Percentiles rank a stretch among this genome's conserved stretches.
phyloP scores from a whole-genome alignment of 345 rosid species.

The Sisymbrium irio region DNA sequence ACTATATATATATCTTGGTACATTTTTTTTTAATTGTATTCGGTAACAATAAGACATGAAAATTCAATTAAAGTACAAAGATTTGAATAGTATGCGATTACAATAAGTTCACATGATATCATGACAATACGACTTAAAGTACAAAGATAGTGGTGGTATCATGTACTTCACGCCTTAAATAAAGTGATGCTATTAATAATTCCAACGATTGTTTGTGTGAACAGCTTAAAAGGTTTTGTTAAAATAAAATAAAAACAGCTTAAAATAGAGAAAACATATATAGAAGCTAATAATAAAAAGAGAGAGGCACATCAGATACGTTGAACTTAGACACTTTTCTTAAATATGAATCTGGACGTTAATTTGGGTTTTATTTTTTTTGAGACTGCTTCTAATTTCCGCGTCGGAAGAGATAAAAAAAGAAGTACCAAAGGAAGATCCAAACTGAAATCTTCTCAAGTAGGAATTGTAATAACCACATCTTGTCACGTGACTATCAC shows the following conservation, averaged over 20 bases:
- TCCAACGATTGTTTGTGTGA: neutral
- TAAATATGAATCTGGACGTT: neutral
- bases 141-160: no score
- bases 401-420: constrained; percentile 4
- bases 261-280: no score
- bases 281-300: neutral
- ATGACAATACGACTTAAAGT: no score
- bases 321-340: neutral
- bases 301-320: neutral
- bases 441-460: neutral
- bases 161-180: neutral
- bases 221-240: neutral
- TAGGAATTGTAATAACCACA: neutral
- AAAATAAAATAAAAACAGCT: neutral
- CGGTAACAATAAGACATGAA: no score
- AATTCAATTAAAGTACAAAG: no score
- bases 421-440: neutral
- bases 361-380: no score
- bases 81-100: no score
- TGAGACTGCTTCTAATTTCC: constrained; percentile 1
- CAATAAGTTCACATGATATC: no score
- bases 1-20: no score
- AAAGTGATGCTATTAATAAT: neutral
- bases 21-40: no score
- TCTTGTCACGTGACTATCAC: constrained; percentile 25